Evolutionary conservation across 1,139 yeast genomes (phyloP).

Genomic region (Yamadazyma jaroonii): DNA sequence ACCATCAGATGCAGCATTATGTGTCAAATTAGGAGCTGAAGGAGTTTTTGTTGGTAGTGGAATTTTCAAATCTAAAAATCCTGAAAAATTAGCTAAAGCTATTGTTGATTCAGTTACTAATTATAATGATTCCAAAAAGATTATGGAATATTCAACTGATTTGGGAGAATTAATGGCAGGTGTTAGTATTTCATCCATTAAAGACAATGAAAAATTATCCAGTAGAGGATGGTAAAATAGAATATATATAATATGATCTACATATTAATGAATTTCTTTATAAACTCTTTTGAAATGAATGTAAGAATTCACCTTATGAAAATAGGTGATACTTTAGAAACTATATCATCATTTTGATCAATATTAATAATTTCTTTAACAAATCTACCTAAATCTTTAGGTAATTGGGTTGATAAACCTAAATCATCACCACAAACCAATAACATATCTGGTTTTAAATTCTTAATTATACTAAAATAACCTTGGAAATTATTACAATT

Average conservation of each 20-base stretch:
- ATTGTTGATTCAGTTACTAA: conserved; percentile 82
- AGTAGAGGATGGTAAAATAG: conserved; percentile 49
- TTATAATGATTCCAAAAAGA: conserved; percentile 59
- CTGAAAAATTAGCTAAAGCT: conserved; percentile 73
- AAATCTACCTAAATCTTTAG: conserved; percentile 40
- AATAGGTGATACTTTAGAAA: conserved; percentile 11
- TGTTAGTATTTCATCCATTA: conserved; percentile 51
- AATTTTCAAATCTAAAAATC: conserved; percentile 73
- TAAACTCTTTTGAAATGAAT: too few species aligned
- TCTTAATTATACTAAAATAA: conserved; percentile 39
- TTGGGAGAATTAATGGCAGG: conserved; percentile 80
- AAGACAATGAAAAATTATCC: conserved; percentile 47
- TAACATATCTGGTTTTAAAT: conserved; percentile 42
- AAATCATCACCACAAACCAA: conserved; percentile 45
- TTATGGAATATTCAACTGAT: conserved; percentile 71
- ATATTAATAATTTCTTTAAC: conserved; percentile 35
- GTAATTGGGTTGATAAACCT: conserved; percentile 31
- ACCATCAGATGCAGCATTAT: conserved; percentile 85
- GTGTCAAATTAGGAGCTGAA: conserved; percentile 90
- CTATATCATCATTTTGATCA: conserved; percentile 16
- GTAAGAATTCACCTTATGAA: conserved; percentile 15
- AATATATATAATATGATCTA: neutral
- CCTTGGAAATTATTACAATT: conserved; percentile 44
- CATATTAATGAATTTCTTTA: too few species aligned
- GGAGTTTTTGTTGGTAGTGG: conserved; percentile 94